phyloP scores from a whole-genome alignment of 371 early-diverging fungal species.

The Syncephalastrum monosporum region DNA sequence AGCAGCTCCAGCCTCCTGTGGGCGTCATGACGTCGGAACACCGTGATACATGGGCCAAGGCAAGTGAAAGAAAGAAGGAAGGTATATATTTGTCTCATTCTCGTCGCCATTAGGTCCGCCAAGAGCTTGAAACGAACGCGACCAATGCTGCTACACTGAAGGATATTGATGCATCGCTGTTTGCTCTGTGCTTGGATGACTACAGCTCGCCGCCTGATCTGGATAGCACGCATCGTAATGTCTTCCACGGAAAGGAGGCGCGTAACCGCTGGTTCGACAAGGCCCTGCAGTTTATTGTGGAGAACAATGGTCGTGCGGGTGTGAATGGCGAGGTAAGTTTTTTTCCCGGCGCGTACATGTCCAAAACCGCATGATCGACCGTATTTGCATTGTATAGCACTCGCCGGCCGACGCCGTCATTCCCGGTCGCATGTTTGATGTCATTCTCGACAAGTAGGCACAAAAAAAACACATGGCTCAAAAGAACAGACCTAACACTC shows the following conservation, averaged over 20 bases:
- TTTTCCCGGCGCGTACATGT: background rate
- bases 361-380: background rate
- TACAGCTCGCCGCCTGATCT: constrained; percentile 55
- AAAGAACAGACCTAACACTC: background rate
- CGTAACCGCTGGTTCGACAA: constrained; percentile 97
- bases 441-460: constrained; percentile 54
- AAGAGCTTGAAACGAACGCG: constrained; percentile 28
- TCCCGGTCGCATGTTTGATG: constrained; percentile 76
- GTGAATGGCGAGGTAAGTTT: constrained; percentile 84
- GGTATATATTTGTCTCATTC: background rate
- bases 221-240: constrained; percentile 69
- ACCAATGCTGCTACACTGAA: constrained; percentile 64
- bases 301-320: constrained; percentile 85
- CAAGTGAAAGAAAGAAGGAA: constrained; percentile 6
- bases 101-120: constrained; percentile 29
- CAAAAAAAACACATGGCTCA: background rate
- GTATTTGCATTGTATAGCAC: constrained; percentile 50
- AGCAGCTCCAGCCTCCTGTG: constrained; percentile 62
- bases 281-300: constrained; percentile 82
- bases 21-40: constrained; percentile 81
- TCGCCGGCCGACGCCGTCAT: constrained; percentile 92
- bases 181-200: constrained; percentile 86
- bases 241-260: constrained; percentile 77
- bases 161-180: constrained; percentile 79
- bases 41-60: constrained; percentile 85